These are phyloP conservation scores for Trypanosoma congolense DNA, from an alignment of 208 protist genomes.

Conservation along the genomic window DNA sequence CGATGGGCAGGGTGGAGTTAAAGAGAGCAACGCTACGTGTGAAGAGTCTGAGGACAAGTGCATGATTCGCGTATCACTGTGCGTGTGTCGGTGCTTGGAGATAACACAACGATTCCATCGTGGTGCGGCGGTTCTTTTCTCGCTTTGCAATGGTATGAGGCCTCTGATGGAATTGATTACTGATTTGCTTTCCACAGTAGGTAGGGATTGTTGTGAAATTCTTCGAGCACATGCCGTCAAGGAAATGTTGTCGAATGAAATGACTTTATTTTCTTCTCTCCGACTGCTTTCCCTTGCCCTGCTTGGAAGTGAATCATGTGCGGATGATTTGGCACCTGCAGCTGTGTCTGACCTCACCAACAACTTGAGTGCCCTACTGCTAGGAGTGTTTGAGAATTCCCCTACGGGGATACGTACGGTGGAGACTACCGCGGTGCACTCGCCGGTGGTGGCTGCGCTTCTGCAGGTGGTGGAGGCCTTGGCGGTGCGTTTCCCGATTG, in stretches of 20 bases:
- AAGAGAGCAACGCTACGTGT: too few relatives aligned
- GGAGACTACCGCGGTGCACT: background rate
- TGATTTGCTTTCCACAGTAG: background rate
- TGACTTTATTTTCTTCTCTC: constrained; percentile 11
- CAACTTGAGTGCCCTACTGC: background rate
- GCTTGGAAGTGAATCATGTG: constrained; percentile 13
- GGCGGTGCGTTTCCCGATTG: constrained; percentile 10
- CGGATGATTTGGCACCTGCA: constrained; percentile 3
- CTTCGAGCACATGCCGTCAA: background rate
- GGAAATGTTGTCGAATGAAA: constrained; percentile 3
- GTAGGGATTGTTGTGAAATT: background rate
- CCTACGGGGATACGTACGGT: background rate
- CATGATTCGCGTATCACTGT: constrained; percentile 1
- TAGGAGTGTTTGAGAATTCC: background rate
- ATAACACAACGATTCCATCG: constrained; percentile 17
- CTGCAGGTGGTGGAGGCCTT: constrained; percentile 14
- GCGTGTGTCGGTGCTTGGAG: constrained; percentile 9
- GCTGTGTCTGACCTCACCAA: constrained; percentile 1
- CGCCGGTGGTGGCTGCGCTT: background rate
- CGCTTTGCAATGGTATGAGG: constrained; percentile 11
- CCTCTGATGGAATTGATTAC: constrained; percentile 16
- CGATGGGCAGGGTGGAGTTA: constrained; percentile 1
- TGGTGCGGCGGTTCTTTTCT: constrained; percentile 27
- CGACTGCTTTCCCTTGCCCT: constrained; percentile 20
- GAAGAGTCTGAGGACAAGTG: background rate